phyloP scores from a whole-genome alignment of 768 basidiomycete species.

The Guyanaporus albipodus region DNA sequence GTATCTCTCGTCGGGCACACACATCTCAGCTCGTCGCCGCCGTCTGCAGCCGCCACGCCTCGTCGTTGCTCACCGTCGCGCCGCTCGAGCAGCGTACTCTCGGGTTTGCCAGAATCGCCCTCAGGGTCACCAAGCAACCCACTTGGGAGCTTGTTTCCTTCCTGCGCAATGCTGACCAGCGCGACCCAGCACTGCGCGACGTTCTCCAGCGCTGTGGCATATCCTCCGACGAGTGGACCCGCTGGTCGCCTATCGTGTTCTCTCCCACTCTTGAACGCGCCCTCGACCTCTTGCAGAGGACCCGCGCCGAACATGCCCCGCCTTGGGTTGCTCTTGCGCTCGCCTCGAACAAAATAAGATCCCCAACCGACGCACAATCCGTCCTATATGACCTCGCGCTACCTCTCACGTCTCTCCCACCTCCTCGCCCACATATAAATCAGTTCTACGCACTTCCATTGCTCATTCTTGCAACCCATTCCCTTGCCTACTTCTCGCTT shows the following conservation, averaged over 20 bases:
- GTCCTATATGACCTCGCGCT: slow-evolving; percentile 43
- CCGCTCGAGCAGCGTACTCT: slow-evolving; percentile 20
- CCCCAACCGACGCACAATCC: slow-evolving; percentile 41
- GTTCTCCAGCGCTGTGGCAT: slow-evolving; percentile 34
- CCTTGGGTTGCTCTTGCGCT: slow-evolving; percentile 56
- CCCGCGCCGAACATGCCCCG: background rate
- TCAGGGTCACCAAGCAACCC: slow-evolving; percentile 36
- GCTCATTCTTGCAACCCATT: slow-evolving; percentile 32
- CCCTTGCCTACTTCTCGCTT: slow-evolving; percentile 50
- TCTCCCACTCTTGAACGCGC: slow-evolving; percentile 35
- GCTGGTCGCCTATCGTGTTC: slow-evolving; percentile 37
- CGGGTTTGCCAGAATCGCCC: slow-evolving; percentile 33
- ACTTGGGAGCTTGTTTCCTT: slow-evolving; percentile 40
- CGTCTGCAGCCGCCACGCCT: slow-evolving; percentile 7
- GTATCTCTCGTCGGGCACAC: slow-evolving; percentile 10
- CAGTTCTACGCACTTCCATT: slow-evolving; percentile 7
- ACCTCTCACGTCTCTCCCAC: slow-evolving; percentile 33
- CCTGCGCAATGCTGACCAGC: slow-evolving; percentile 21
- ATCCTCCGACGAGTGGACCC: slow-evolving; percentile 35
- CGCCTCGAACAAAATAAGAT: slow-evolving; percentile 43
- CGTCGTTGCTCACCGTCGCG: slow-evolving; percentile 21
- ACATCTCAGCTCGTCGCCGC: background rate
- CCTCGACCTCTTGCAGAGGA: slow-evolving; percentile 18
- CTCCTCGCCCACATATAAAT: slow-evolving; percentile 19
- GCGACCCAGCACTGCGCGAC: slow-evolving; percentile 5